A percentile compares a stretch with the other conserved stretches of the same genome.
These are phyloP conservation scores for Russula abietina DNA, from an alignment of 768 basidiomycete species.

Conservation along the genomic window DNA sequence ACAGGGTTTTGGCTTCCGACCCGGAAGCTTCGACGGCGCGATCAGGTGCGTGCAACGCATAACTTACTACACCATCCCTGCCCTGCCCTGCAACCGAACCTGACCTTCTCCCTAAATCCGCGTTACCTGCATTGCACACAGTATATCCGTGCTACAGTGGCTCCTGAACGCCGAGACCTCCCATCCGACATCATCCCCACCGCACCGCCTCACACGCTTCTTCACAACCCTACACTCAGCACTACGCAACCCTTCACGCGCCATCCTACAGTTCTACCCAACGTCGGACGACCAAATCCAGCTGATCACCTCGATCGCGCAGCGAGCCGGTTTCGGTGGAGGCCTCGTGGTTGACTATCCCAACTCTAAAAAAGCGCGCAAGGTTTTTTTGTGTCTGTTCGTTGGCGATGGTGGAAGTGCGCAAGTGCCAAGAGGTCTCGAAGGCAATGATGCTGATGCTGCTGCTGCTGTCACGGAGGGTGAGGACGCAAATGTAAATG, in stretches of 20 bases:
- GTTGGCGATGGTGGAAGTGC: constrained; percentile 70
- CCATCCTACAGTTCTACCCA: constrained; percentile 92
- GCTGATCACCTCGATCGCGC: constrained; percentile 87
- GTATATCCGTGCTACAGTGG: constrained; percentile 99
- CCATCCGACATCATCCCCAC: constrained; percentile 82
- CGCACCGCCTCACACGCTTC: constrained; percentile 77
- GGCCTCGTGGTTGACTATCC: constrained; percentile 97
- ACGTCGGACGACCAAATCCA: constrained; percentile 96
- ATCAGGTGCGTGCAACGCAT: constrained; percentile 65
- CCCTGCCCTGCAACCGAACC: too few relatives aligned
- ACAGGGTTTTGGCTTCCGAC: constrained; percentile 94
- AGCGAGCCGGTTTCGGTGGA: constrained; percentile 93
- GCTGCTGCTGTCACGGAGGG: constrained; percentile 39
- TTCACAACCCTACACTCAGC: constrained; percentile 90
- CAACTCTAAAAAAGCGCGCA: constrained; percentile 91
- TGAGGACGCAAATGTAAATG: constrained; percentile 51
- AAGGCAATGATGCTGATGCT: constrained; percentile 49
- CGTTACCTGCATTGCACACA: constrained; percentile 30
- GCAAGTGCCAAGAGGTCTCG: constrained; percentile 70
- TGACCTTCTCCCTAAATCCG: not conserved
- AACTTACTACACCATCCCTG: not conserved
- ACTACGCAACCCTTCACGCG: constrained; percentile 78
- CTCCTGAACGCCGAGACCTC: constrained; percentile 93
- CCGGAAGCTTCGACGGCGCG: constrained; percentile 95
- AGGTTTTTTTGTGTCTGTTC: constrained; percentile 90